Evolutionary conservation across 2,329 filamentous ascomycete genomes (phyloP), one percentile per base, ranked within the genome.

Genomic region (Peltaster fructicola): DNA sequence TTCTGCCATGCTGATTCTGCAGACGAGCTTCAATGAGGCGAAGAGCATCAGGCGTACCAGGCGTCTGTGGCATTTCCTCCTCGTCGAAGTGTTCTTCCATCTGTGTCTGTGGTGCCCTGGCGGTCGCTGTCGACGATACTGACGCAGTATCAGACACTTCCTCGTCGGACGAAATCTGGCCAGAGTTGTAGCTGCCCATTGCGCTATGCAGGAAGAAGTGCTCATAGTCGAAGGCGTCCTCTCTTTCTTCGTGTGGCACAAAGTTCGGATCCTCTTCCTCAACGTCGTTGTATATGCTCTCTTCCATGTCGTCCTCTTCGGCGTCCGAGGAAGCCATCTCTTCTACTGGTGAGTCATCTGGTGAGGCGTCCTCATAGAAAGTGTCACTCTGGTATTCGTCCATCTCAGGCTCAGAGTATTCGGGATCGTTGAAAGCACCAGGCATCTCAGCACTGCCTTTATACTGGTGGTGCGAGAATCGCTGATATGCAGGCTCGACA

Each of bases 221-320:
- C 48, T 92, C 79, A 34, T 95, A 95, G 48, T 95, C 85, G 43
- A 95, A 95, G 1, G 84, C 84, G 49, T 95, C 85, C 37, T 84
- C 73, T 11, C 85, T 76, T 48, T 93, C 82, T 53, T 95, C 85
- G 42, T 95, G 85, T 1, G 81, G 37, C 5, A 44, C 53, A 39
- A 33, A 50, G 17, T 14, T 30, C 13, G 33, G 25, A 8, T 50
- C 32, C 9, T 39, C 34, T 22, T 36, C 27, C 14, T 30, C 45
- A n/a, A 54, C 53, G 30, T 60, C 56, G 36, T 57, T 52, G 32
- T 58, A 60, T 9, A 57, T 44, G 29, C 52, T 57, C 12, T 26
- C 30, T 10, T 32, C 33, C 12, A 39, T 27, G 21, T 39, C 37
- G 5, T 40, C 37, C n/a, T 31, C 24, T 8, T 22, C 22, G 1